phyloP scores from a whole-genome alignment of 352 stramenopile genomes.

The Aphanomyces cochlioides region DNA sequence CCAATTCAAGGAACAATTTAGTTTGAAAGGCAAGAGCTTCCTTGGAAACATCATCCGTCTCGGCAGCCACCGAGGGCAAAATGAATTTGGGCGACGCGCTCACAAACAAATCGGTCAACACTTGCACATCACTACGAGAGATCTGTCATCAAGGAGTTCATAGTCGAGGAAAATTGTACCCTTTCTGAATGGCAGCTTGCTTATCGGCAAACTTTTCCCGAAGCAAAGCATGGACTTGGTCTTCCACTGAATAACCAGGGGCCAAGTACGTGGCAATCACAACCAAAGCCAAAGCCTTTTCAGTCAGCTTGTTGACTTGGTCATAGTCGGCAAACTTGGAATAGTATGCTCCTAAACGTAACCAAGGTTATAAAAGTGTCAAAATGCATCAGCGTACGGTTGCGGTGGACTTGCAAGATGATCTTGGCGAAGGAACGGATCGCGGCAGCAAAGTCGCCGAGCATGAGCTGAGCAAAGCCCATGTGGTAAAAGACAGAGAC shows the following conservation, averaged over 20 bases:
- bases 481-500: conserved; percentile 97
- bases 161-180: conserved; percentile 22
- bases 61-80: conserved; percentile 67
- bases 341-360: conserved; percentile 60
- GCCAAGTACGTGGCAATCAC: conserved; percentile 88
- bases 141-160: background rate
- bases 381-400: conserved; percentile 43
- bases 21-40: conserved; percentile 65
- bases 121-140: conserved; percentile 44
- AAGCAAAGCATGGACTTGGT: conserved; percentile 83
- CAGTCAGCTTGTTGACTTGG: conserved; percentile 93
- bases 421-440: conserved; percentile 86
- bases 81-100: conserved; percentile 96
- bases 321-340: conserved; percentile 89
- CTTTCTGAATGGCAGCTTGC: conserved; percentile 79
- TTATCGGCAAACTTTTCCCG: conserved; percentile 94
- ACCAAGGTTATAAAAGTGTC: conserved; percentile 16
- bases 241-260: conserved; percentile 78
- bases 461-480: conserved; percentile 96
- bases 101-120: conserved; percentile 88
- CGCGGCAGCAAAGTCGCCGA: conserved; percentile 94
- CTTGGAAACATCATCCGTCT: conserved; percentile 48
- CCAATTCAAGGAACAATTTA: conserved; percentile 88
- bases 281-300: conserved; percentile 93
- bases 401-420: conserved; percentile 86